Evolutionary conservation across 805 yeast genomes (phyloP).

Genomic region (Saccharomycopsis malanga): DNA sequence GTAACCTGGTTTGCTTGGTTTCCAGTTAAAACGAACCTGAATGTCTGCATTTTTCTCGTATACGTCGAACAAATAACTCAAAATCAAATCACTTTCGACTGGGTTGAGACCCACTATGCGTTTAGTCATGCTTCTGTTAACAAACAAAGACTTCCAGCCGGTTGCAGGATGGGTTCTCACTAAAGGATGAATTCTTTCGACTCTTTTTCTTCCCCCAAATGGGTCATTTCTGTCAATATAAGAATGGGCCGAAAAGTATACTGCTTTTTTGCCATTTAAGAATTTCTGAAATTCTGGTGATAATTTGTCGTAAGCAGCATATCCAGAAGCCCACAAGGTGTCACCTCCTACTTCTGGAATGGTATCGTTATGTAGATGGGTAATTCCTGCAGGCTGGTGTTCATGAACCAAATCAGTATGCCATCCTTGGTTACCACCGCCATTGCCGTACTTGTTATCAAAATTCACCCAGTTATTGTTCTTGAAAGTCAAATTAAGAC

Average conservation of each 20-base stretch:
- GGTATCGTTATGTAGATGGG: slow-evolving; percentile 46
- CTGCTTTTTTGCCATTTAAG: slow-evolving; percentile 38
- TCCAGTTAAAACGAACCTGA: slow-evolving; percentile 49
- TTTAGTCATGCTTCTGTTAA: slow-evolving; percentile 44
- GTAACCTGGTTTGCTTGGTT: slow-evolving; percentile 34
- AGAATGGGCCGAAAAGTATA: slow-evolving; percentile 36
- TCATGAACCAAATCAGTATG: slow-evolving; percentile 54
- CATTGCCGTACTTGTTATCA: slow-evolving; percentile 16
- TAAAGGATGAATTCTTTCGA: slow-evolving; percentile 53
- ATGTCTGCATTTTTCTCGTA: slow-evolving; percentile 46
- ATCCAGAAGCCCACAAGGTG: slow-evolving; percentile 47
- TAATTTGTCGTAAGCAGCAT: slow-evolving; percentile 46
- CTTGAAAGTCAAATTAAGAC: slow-evolving; percentile 10
- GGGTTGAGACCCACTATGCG: slow-evolving; percentile 47
- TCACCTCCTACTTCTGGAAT: slow-evolving; percentile 48
- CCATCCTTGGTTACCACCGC: slow-evolving; percentile 31
- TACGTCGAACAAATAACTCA: slow-evolving; percentile 39
- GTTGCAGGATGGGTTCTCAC: slow-evolving; percentile 62
- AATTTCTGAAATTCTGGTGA: slow-evolving; percentile 42
- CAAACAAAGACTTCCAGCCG: slow-evolving; percentile 52
- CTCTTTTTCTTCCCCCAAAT: slow-evolving; percentile 38
- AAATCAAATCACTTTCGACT: slow-evolving; percentile 42
- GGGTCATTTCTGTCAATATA: slow-evolving; percentile 40
- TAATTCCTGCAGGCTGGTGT: slow-evolving; percentile 48
- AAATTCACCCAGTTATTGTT: slow-evolving; percentile 19